phyloP scores from a whole-genome alignment of 2,329 filamentous ascomycete species.

The Fusarium keratoplasticum region DNA sequence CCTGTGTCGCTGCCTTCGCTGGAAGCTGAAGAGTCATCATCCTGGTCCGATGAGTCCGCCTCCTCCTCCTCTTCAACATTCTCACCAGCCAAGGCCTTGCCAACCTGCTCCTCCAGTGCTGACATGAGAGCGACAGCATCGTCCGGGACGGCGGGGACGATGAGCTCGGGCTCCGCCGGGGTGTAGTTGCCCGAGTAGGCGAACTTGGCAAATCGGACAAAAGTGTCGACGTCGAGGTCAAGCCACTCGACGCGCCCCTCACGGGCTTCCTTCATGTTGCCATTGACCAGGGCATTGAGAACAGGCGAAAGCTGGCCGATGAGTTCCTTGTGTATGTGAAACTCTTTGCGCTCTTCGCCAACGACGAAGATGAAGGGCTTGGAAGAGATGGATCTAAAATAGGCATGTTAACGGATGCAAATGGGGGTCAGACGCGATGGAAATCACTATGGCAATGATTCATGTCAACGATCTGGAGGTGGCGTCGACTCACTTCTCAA shows the following conservation, averaged over 20 bases:
- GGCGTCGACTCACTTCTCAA: slow-evolving; percentile 33
- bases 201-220: slow-evolving; percentile 43
- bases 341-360: slow-evolving; percentile 37
- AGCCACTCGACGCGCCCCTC: slow-evolving; percentile 41
- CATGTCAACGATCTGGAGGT: neutral
- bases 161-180: slow-evolving; percentile 27
- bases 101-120: neutral
- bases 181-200: slow-evolving; percentile 41
- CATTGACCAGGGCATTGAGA: slow-evolving; percentile 41
- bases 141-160: neutral
- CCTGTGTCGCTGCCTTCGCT: neutral
- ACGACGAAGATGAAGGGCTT: slow-evolving; percentile 42
- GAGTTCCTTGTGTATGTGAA: slow-evolving; percentile 40
- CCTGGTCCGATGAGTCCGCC: neutral
- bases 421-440: neutral
- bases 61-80: neutral
- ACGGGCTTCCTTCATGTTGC: slow-evolving; percentile 40
- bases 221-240: slow-evolving; percentile 42
- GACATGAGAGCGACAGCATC: neutral
- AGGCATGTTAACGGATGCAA: neutral
- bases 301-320: slow-evolving; percentile 36
- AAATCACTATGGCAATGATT: neutral
- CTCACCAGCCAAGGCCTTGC: neutral
- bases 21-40: neutral
- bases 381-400: slow-evolving; percentile 36